Percentiles rank a stretch among this genome's conserved stretches.
These are phyloP conservation scores for Colletotrichum sp. DNA, from an alignment of 2,329 filamentous ascomycete genomes.

Conservation along the genomic window DNA sequence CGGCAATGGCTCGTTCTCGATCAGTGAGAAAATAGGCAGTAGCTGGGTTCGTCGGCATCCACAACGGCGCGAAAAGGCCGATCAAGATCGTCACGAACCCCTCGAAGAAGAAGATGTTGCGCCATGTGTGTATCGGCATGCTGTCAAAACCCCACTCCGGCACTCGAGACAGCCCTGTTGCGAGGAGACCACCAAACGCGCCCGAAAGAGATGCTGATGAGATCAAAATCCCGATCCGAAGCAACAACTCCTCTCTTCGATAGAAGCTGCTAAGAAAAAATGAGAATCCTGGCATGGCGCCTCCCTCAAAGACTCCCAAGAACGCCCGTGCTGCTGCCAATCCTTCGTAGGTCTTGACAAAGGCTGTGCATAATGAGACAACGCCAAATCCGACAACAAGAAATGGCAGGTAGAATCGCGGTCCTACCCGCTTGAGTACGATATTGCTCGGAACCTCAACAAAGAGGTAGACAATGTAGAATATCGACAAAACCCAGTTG, in stretches of 20 bases:
- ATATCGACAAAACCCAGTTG: constrained; percentile 63
- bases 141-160: constrained; percentile 54
- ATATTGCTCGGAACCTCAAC: constrained; percentile 63
- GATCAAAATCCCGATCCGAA: constrained; percentile 62
- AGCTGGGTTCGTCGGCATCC: constrained; percentile 56
- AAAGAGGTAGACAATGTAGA: constrained; percentile 62
- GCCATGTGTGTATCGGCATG: constrained; percentile 54
- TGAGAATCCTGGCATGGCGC: constrained; percentile 62
- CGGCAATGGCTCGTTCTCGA: constrained; percentile 59
- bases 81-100: constrained; percentile 58
- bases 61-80: constrained; percentile 51
- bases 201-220: constrained; percentile 60
- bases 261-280: constrained; percentile 64
- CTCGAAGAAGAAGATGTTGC: constrained; percentile 70
- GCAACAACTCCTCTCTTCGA: constrained; percentile 59
- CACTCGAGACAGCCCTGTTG: constrained; percentile 55
- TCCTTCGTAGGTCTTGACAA: constrained; percentile 51
- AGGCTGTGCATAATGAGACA: constrained; percentile 59
- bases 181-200: constrained; percentile 62
- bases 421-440: constrained; percentile 57
- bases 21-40: constrained; percentile 55
- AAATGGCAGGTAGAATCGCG: constrained; percentile 57
- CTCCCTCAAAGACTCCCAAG: constrained; percentile 61
- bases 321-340: constrained; percentile 53
- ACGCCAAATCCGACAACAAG: constrained; percentile 61